Base-by-base conservation (phyloP, 805 yeast genomes). In the Teunomyces barrocoloradensis region DNA sequence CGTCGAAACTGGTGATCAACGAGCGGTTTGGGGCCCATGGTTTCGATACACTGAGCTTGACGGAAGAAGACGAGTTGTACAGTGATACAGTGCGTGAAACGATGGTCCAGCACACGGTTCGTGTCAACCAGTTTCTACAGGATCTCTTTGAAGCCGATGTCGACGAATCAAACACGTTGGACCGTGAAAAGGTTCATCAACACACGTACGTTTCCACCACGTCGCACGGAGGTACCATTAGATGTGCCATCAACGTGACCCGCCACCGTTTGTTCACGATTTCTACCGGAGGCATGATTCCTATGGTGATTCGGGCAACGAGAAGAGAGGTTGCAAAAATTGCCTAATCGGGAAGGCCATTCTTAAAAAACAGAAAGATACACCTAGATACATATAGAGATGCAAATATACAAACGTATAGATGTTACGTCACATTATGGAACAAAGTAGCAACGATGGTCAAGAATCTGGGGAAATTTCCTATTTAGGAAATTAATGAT, bases 241-340 rank as follows among this genome's bases (percentile, higher is more conserved):
- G 78, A 46, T 71, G 80, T 23, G 61, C 77, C 4, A 64, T 82
- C 11, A 71, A 81, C 33, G 84, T 75, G 1, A 55, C 77, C 44
- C 69, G 74, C 3, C 87, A 83, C 58, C 71, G 86, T 47, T 67
- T 71, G n/a, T 77, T 81, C 55, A 72, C 81, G 20, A 75, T 83
- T 39, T 76, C 82, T 28, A 82, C 87, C 1, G 87, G 87, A 6
- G 84, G 85, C n/a, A 75, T 81, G 73, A 78, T 83, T 11, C 82
- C 84, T 3, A 68, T 79, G 27, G 79, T 82, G 3, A 74, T 82
- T 18, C 78, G 77, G 56, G 84, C 73, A 6, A 61, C 66, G 4
- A 51, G 46, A 39, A 44, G 36, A 35, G 34, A 32, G 18, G 38
- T 32, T 32, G 34, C 34, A 32, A 35, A 35, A 35, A 17, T 35